A percentile compares a stretch with the other conserved stretches of the same genome.
Evolutionary conservation across 805 yeast genomes (phyloP).

Genomic region (Tetrapisispora nanseiensis): DNA sequence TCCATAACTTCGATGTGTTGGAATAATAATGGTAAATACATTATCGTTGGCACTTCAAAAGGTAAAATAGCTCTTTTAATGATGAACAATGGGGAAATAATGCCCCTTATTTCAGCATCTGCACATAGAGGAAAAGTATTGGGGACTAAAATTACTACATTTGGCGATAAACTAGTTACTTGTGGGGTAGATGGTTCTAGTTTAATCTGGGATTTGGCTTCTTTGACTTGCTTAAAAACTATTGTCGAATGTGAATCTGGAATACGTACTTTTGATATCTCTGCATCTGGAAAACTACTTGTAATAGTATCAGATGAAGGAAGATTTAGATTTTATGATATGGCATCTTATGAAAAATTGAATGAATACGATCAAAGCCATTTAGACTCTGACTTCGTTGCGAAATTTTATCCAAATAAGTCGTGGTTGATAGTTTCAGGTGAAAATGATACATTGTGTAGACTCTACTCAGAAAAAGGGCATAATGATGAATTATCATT

Average conservation of each 20-base stretch:
- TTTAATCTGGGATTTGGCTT: conserved; percentile 16
- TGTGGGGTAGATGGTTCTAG: conserved; percentile 35
- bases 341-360: conserved; percentile 7
- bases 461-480: conserved; percentile 7
- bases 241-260: conserved; percentile 14
- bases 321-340: conserved; percentile 13
- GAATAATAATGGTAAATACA: conserved; percentile 29
- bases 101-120: conserved; percentile 14
- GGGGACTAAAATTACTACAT: conserved; percentile 40
- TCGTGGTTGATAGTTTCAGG: conserved; percentile 16
- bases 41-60: conserved; percentile 38
- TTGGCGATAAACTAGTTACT: conserved; percentile 40
- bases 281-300: conserved; percentile 18
- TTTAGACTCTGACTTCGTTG: conserved; percentile 8
- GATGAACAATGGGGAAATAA: conserved; percentile 6
- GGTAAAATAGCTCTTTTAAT: conserved; percentile 33
- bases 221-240: conserved; percentile 11
- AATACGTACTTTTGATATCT: conserved; percentile 16
- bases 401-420: conserved; percentile 21
- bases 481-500: conserved; percentile 7
- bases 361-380: conserved; percentile 2
- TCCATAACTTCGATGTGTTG: conserved; percentile 25
- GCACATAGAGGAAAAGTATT: conserved; percentile 46
- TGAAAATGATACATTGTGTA: conserved; percentile 14
- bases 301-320: conserved; percentile 15